These are phyloP conservation scores for Quillaja saponaria DNA, from an alignment of 306 rosid genomes.

Conservation along the genomic window DNA sequence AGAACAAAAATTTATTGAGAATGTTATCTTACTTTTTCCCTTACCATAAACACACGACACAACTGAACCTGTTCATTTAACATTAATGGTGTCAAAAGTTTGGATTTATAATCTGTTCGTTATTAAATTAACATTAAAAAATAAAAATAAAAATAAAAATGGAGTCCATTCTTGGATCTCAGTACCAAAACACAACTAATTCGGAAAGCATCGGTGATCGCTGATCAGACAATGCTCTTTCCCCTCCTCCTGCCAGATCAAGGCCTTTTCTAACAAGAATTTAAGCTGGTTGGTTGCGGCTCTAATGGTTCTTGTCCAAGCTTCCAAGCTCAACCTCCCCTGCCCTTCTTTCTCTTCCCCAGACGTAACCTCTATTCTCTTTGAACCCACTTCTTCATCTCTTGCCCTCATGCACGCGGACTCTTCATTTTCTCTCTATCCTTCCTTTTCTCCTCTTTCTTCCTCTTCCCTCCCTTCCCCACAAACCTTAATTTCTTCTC, in stretches of 20 bases:
- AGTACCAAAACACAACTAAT: neutral
- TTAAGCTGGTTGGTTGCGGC: slow-evolving; percentile 2
- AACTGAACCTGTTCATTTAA: no score
- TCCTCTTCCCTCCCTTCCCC: slow-evolving; percentile 47
- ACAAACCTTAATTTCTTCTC: slow-evolving; percentile 62
- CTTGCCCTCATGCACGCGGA: slow-evolving; percentile 86
- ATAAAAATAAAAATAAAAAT: no score
- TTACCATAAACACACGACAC: no score
- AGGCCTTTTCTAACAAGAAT: neutral
- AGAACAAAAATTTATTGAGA: no score
- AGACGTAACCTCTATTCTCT: slow-evolving; percentile 57
- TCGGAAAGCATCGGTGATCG: neutral
- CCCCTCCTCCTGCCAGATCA: neutral
- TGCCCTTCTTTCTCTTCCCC: slow-evolving; percentile 55
- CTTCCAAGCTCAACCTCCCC: slow-evolving; percentile 52
- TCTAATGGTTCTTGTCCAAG: slow-evolving; percentile 58
- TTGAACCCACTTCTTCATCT: slow-evolving; percentile 73
- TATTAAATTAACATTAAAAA: no score
- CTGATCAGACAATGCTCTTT: neutral
- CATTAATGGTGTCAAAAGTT: no score
- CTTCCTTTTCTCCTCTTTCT: slow-evolving; percentile 51
- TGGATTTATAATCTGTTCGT: no score
- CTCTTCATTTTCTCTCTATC: slow-evolving; percentile 80
- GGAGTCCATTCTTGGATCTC: neutral
- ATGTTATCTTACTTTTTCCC: no score